Base-by-base conservation (phyloP, 2,329 filamentous ascomycete species). In the Scorias spongiosa region DNA sequence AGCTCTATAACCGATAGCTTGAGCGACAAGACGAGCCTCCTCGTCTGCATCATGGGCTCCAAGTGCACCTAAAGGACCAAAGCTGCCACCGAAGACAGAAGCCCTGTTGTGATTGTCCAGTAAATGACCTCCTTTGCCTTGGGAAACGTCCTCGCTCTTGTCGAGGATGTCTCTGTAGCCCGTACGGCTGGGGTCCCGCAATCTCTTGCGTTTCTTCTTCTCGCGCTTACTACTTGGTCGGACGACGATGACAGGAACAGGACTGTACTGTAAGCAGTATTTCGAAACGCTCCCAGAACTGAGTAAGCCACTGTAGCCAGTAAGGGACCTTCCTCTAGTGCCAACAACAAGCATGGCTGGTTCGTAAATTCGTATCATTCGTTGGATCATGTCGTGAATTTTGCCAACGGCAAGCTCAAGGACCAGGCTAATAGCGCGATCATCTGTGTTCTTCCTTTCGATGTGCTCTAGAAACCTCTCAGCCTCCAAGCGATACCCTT, bases 221-320 rank as follows among this genome's bases (percentile, higher is more conserved):
- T 84, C 76, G 15, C 88, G 81, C 66, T 93, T 93, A 48, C 84
- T 82, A 29, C 81, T 83, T 30, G 88, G 87, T 3, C 88, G 77
- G 9, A 94, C 88, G 29, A 95, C 88, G 28, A 94, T 88, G 7
- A 94, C 88, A 1, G 88, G 88, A 1, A 95, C 84, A 0, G 88
- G 87, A 1, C 84, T 93, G 60, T 93, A 88, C 59, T 95, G 88
- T 10, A 94, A 72, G 56, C 88, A 94, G 64, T 94, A 95, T 59
- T 94, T 94, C 20, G 85, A 93, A 39, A 94, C 88, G 0, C 84
- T 91, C 50, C 86, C 91, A 26, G 49, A 53, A 41, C 84, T 85
- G 37, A 94, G 75, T 28, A 94, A 69, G 40, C 85, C 84, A 59
- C 93, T 87, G 45, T 94, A 80, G 20, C 87, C 86, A 29, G 85